Evolutionary conservation across 2,329 filamentous ascomycete genomes (phyloP).

Genomic region (Alternaria longipes): DNA sequence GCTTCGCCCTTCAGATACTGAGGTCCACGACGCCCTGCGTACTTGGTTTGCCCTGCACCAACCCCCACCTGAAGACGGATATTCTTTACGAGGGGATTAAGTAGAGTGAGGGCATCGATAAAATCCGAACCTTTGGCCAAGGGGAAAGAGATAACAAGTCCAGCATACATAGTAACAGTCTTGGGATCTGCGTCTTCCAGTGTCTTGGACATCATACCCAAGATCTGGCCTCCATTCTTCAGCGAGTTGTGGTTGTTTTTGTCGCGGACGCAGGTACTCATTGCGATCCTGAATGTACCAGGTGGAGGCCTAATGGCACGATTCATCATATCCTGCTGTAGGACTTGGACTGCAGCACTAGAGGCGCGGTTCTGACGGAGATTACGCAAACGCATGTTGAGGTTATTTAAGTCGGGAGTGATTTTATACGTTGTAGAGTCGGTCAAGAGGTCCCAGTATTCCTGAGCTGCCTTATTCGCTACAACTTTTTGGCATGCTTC

Average conservation of each 20-base stretch:
- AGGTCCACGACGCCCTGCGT: slow-evolving; percentile 17
- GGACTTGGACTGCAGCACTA: slow-evolving; percentile 65
- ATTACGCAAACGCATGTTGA: slow-evolving; percentile 72
- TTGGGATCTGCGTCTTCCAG: slow-evolving; percentile 45
- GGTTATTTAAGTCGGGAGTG: slow-evolving; percentile 76
- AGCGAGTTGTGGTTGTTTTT: slow-evolving; percentile 77
- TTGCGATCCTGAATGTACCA: slow-evolving; percentile 74
- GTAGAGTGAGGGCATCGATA: slow-evolving; percentile 38
- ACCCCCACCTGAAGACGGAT: slow-evolving; percentile 44
- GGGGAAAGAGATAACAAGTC: slow-evolving; percentile 40
- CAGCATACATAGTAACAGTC: slow-evolving; percentile 41
- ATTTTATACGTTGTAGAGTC: slow-evolving; percentile 63
- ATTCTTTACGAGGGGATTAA: slow-evolving; percentile 38
- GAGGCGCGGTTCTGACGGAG: slow-evolving; percentile 74
- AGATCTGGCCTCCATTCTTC: slow-evolving; percentile 68
- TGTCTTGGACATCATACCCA: slow-evolving; percentile 57
- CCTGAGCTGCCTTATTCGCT: slow-evolving; percentile 68
- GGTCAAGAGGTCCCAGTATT: slow-evolving; percentile 82
- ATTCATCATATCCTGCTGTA: slow-evolving; percentile 54
- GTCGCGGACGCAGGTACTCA: slow-evolving; percentile 78
- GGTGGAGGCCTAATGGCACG: slow-evolving; percentile 40
- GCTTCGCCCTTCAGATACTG: slow-evolving; percentile 25
- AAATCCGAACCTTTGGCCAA: slow-evolving; percentile 42
- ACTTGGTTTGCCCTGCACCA: slow-evolving; percentile 22
- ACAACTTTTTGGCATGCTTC: slow-evolving; percentile 69